Evolutionary conservation across 1,284 basidiomycete species (phyloP), one percentile per base, ranked within the genome.

Genomic region (Agaricales sp.): DNA sequence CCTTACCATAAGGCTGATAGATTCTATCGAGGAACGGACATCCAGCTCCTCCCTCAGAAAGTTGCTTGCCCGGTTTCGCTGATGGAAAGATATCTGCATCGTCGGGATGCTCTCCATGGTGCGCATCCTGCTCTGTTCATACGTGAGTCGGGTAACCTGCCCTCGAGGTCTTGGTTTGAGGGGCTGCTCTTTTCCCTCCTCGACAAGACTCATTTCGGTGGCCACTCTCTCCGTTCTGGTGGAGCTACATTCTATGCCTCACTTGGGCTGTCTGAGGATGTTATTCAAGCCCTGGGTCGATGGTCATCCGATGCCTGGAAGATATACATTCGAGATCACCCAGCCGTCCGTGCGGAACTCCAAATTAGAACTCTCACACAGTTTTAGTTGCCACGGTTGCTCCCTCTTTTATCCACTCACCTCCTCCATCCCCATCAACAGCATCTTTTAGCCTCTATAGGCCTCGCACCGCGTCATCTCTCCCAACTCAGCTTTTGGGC

Each of bases 151-250:
- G 22, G 45, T 24, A 14, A 16, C 22, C 4, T 46, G 13, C 22
- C 45, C 13, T 21, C n/a, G 12, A 4, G 45, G 18, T 21, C 45
- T 19, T 46, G 45, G 45, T 46, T 46, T 24, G 45, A 46, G 13
- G 45, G 18, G 18, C 19, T 21, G 45, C 24, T 46, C 11, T 24
- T 21, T 8, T 35, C 30, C 11, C n/a, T 35, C 30, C 30, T 35
- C 30, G 8, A 11, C 11, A 8, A 35, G n/a, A n/a, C n/a, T n/a
- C 30, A 35, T 11, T 8, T 8, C 11, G n/a, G 30, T 11, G 8
- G 30, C n/a, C n/a, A 35, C n/a, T 35, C 30, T 11, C 30, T 35
- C 30, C 30, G 30, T n/a, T 8, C 30, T 35, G 30, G 30, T 35
- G 30, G 30, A 11, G 30, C 30, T 8, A n/a, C n/a, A 35, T 35